Evolutionary conservation across 192 early-diverging fungal genomes (phyloP), one percentile per base, ranked within the genome.

Genomic region (Coemansia pectinata): DNA sequence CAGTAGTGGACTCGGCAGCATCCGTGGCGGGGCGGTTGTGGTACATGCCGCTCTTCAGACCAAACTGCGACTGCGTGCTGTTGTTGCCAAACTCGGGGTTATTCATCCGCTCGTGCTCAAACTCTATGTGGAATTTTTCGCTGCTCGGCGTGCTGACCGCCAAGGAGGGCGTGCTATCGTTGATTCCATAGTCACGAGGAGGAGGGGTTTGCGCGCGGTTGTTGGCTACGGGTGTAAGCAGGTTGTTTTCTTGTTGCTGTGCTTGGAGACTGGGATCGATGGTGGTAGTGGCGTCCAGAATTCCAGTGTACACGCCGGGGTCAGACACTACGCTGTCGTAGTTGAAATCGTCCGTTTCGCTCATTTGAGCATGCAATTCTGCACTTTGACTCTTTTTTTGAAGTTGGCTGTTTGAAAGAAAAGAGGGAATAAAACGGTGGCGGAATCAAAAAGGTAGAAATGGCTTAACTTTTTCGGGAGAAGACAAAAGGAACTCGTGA

Each of bases 251-350:
- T 5, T n/a, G 25, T 23, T 55, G 52, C 27, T 23, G 52, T 29
- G 67, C 21, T n/a, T 36, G 27, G 36, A 12, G 11, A 19, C 42
- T 45, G n/a, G n/a, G 7, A 23, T 62, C 42, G 1, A 21, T 65
- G 60, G 38, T 19, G 33, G 31, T 40, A 33, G 52, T 38, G 53
- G 42, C 65, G 60, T 67, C 59, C 5, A 81, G 50, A 11, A 81
- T 29, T 2, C 63, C 67, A 4, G 66, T 50, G 17, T 67, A 65
- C 11, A 27, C 63, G 19, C 59, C 74, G 25, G 74, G 64, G 67
- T 76, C 70, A 1, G 79, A 81, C n/a, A 70, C 79, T 38, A 73
- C 67, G 64, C 79, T 81, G 42, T 76, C 71, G 40, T 76, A 76
- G 25, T 76, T 39, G 25, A 81, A 74, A 47, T 76, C 74, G 71